Evolutionary conservation across 2,329 filamentous ascomycete species (phyloP).

Genomic region (Alternaria postmessia): DNA sequence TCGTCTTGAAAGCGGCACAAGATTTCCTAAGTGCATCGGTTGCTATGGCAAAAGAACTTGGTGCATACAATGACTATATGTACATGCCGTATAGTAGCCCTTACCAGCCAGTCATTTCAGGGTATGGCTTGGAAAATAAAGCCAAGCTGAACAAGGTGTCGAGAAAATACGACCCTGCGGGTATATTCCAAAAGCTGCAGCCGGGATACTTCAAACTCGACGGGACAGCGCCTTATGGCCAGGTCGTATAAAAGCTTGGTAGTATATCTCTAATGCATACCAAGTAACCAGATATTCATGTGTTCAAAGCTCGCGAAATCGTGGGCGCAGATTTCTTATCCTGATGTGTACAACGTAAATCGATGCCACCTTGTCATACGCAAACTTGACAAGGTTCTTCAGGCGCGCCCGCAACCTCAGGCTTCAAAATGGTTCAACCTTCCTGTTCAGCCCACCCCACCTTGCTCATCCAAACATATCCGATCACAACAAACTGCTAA

Average conservation of each 20-base stretch:
- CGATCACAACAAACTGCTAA: rapidly evolving
- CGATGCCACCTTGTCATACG: neutral
- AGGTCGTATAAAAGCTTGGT: neutral
- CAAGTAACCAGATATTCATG: neutral
- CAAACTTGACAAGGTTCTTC: neutral
- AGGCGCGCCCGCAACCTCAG: neutral
- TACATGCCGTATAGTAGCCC: slow-evolving; percentile 58
- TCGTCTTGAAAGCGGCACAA: slow-evolving; percentile 23
- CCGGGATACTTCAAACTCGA: slow-evolving; percentile 21
- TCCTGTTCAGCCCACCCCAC: neutral
- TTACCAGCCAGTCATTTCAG: slow-evolving; percentile 51
- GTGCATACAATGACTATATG: slow-evolving; percentile 28
- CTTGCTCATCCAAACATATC: no score
- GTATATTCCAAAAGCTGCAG: slow-evolving; percentile 20
- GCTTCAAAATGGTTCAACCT: neutral
- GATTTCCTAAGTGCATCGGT: slow-evolving; percentile 16
- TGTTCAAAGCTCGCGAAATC: neutral
- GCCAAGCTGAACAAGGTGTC: slow-evolving; percentile 19
- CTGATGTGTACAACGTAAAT: neutral
- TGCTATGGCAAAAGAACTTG: slow-evolving; percentile 11
- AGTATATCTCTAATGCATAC: neutral
- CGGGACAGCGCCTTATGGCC: slow-evolving; percentile 1
- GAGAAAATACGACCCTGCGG: slow-evolving; percentile 18
- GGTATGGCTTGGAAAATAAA: slow-evolving; percentile 52
- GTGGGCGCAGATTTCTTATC: rapidly evolving